Base-by-base conservation (phyloP, 208 protist genomes). In the Leishmania aethiopica region DNA sequence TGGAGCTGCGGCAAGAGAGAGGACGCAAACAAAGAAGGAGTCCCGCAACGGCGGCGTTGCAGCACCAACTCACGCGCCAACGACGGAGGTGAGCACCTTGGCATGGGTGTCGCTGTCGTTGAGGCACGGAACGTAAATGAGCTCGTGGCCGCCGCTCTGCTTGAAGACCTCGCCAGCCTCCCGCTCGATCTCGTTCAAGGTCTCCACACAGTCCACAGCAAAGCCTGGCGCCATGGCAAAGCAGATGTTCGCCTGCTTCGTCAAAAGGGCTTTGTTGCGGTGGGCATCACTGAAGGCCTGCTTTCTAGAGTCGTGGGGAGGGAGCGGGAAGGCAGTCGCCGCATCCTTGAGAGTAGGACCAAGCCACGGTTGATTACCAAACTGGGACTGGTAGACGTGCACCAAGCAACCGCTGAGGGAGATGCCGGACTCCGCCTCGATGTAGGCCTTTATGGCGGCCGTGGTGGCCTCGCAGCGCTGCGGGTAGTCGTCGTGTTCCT, bases 331-430 rank as follows among this genome's bases (percentile, higher is more conserved):
- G 7, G 77, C 75, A 42, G n/a, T 35, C 0, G 83, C 75, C 0
- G 84, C 79, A 51, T 81, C 85, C 5, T 60, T 67, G 3, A 90
- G 83, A 57, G 81, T 90, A 37, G 90, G 90, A 42, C 72, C 77
- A 28, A 93, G 80, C 88, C 90, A 93, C 32, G 82, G 82, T 53
- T 88, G 72, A n/a, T 75, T 82, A 53, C 90, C 90, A 77, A 91
- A 91, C 25, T 80, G 72, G 6, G 90, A 93, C 80, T 93, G 90
- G 77, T 88, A 91, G 28, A 82, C 78, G n/a, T 91, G 84, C 22
- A 86, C 77, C 0, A 86, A 70, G 37, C 67, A 22, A 49, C 74
- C 70, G 40, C 69, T 82, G 10, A 90, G 60, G 73, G 49, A 37
- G 40, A 78, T 22, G n/a, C 84, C 73, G 10, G 73, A 62, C 32